A percentile compares a stretch with the other conserved stretches of the same genome.
Conservation (phyloP, 148 eudicot genomes). For the Nepenthes mirabilis region DNA sequence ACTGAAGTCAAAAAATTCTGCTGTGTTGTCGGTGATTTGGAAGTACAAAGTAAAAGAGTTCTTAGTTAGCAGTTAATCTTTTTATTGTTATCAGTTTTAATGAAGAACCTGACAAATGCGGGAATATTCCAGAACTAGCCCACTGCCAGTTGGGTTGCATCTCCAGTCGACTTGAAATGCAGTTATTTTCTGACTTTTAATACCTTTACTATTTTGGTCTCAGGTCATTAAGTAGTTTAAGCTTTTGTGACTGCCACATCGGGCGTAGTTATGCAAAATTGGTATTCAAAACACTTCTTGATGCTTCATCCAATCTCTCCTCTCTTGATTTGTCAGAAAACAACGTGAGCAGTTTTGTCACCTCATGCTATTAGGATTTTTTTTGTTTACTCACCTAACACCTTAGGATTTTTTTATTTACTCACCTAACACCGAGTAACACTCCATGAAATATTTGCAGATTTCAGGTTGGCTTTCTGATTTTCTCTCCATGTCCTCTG, state of each 20-base stretch:
- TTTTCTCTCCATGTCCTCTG: conserved; percentile 27
- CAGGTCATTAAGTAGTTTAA: conserved; percentile 60
- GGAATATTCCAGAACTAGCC: too few relatives aligned
- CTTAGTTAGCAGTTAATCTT: too few relatives aligned
- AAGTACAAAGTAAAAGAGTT: too few relatives aligned
- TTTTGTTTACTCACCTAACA: background rate
- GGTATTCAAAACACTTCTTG: conserved; percentile 41
- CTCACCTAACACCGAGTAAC: background rate
- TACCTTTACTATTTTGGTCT: conserved; percentile 9
- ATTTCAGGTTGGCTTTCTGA: conserved; percentile 73
- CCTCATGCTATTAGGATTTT: conserved; percentile 4
- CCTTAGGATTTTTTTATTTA: background rate
- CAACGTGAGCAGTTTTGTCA: conserved; percentile 37
- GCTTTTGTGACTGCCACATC: conserved; percentile 40
- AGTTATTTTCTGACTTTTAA: background rate
- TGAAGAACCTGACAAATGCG: too few relatives aligned
- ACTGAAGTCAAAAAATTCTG: too few relatives aligned
- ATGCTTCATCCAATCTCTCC: conserved; percentile 44
- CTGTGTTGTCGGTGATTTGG: too few relatives aligned
- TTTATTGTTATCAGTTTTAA: too few relatives aligned
- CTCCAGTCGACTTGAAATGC: too few relatives aligned
- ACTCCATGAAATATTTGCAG: conserved; percentile 23
- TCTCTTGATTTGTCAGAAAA: conserved; percentile 70
- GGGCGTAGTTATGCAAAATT: conserved; percentile 38
- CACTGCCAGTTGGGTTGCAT: too few relatives aligned